Evolutionary conservation across 1,139 yeast species (phyloP).

Genomic region (Tardiomyces blankii): DNA sequence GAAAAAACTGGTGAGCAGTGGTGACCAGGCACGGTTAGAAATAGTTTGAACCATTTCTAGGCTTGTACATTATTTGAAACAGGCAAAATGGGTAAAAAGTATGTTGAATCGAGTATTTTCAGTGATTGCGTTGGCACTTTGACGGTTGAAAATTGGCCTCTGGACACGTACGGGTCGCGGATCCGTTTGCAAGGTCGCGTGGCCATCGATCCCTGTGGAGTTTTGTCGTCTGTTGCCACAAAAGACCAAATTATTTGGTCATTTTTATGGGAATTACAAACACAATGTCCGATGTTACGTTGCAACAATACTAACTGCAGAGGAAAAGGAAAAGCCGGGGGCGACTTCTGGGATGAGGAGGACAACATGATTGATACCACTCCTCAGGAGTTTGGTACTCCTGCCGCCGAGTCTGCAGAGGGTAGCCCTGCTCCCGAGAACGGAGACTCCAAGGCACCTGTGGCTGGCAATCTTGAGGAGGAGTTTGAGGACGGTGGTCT

Average conservation of each 20-base stretch:
- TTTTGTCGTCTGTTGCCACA: no score
- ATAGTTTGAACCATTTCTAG: not conserved
- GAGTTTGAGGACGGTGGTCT: constrained; percentile 50
- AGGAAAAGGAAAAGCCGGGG: constrained; percentile 38
- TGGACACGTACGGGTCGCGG: no score
- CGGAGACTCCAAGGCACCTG: constrained; percentile 29
- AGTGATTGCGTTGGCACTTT: no score
- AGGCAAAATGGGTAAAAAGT: constrained; percentile 27
- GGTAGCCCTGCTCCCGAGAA: constrained; percentile 5
- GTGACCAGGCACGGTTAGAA: no score
- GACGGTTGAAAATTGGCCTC: no score
- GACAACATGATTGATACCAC: constrained; percentile 39
- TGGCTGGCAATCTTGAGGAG: constrained; percentile 30
- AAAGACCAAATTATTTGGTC: no score
- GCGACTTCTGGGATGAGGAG: constrained; percentile 81
- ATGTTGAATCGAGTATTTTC: no score
- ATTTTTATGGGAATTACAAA: no score
- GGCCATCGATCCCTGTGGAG: no score
- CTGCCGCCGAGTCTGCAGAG: constrained; percentile 8
- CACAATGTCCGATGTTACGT: no score
- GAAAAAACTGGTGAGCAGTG: no score
- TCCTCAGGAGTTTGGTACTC: constrained; percentile 43
- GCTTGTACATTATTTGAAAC: not conserved
- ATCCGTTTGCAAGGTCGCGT: no score
- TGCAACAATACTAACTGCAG: constrained; percentile 8